Evolutionary conservation across 2,329 filamentous ascomycete genomes (phyloP).

Genomic region (Ophiocordyceps robertsii): DNA sequence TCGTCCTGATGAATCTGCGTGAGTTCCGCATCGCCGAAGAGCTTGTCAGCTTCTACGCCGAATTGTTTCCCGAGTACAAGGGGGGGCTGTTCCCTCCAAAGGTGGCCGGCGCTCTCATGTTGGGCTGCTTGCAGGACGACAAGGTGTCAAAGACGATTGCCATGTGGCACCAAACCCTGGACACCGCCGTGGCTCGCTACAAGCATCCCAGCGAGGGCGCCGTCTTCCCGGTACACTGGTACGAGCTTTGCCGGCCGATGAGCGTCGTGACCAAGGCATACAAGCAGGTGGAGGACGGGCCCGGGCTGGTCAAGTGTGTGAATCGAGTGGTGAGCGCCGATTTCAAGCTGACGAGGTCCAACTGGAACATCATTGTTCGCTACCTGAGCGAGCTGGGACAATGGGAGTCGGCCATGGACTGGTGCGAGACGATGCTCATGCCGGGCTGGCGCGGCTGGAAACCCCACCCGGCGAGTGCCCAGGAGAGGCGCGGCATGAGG

Average conservation of each 20-base stretch:
- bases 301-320: slow-evolving; percentile 36
- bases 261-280: slow-evolving; percentile 34
- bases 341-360: slow-evolving; percentile 60
- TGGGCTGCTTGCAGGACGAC: slow-evolving; percentile 42
- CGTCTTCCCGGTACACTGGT: slow-evolving; percentile 34
- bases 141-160: slow-evolving; percentile 47
- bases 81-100: slow-evolving; percentile 30
- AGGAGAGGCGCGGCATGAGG: slow-evolving; percentile 24
- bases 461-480: slow-evolving; percentile 6
- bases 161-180: slow-evolving; percentile 52
- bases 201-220: slow-evolving; percentile 8
- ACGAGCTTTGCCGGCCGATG: slow-evolving; percentile 36
- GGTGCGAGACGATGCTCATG: slow-evolving; percentile 71
- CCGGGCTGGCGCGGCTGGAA: slow-evolving; percentile 64
- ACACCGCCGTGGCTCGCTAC: slow-evolving; percentile 29
- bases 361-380: slow-evolving; percentile 71
- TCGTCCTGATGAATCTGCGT: slow-evolving; percentile 19
- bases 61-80: slow-evolving; percentile 21
- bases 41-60: slow-evolving; percentile 40
- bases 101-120: slow-evolving; percentile 56
- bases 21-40: slow-evolving; percentile 41
- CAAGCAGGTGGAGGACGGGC: slow-evolving; percentile 23
- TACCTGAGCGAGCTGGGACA: slow-evolving; percentile 47
- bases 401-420: slow-evolving; percentile 52
- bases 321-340: slow-evolving; percentile 47